phyloP scores from a whole-genome alignment of 345 rosid genomes.

The Rhodamnia rubescens region DNA sequence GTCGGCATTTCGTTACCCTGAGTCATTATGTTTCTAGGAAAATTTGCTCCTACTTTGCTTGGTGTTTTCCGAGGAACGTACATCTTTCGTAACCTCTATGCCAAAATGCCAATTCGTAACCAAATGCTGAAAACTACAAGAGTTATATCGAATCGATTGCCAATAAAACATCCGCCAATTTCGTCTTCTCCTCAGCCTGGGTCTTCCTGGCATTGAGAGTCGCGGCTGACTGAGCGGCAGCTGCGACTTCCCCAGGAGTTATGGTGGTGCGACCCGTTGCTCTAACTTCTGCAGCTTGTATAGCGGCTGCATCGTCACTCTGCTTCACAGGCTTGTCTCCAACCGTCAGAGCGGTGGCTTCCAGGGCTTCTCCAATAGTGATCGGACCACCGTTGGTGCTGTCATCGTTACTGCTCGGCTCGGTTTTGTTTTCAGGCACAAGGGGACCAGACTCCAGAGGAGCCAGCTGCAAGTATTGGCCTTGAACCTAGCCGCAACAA shows the following conservation, averaged over 20 bases:
- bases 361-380: constrained; percentile 66
- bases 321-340: constrained; percentile 69
- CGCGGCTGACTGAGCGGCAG: constrained; percentile 74
- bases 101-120: background rate
- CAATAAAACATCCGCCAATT: background rate
- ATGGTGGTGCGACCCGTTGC: constrained; percentile 63
- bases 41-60: background rate
- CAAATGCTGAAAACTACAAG: background rate
- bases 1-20: background rate
- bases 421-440: background rate
- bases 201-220: constrained; percentile 39
- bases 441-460: background rate
- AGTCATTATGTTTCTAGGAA: background rate
- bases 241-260: constrained; percentile 57
- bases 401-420: background rate
- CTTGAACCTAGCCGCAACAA: background rate
- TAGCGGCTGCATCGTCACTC: constrained; percentile 86
- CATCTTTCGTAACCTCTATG: constrained; percentile 27
- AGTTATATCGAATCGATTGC: background rate
- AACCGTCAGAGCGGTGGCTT: constrained; percentile 51
- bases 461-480: background rate
- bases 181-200: constrained; percentile 36
- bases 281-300: constrained; percentile 82
- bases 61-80: background rate
- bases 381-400: background rate